A percentile compares a stretch with the other conserved stretches of the same genome.
Conservation (phyloP, 345 rosid genomes). For the Cardamine occulta region DNA sequence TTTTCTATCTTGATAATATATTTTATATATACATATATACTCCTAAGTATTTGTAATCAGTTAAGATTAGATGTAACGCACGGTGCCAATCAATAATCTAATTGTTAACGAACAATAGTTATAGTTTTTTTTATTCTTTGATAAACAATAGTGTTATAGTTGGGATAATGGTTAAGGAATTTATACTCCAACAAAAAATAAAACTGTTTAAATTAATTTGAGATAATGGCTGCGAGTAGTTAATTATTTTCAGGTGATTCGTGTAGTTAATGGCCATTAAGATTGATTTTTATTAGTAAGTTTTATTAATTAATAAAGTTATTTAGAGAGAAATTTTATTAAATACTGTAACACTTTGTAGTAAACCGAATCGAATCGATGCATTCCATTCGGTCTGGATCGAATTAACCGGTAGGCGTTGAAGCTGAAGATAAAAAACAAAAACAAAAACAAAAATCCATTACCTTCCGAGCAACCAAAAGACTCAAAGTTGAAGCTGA, state of each 20-base stretch:
- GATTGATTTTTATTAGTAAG: too few relatives aligned
- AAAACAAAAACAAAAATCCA: not conserved
- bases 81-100: not conserved
- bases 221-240: constrained; percentile 10
- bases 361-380: not conserved
- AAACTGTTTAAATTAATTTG: constrained; percentile 8
- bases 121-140: too few relatives aligned
- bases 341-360: not conserved
- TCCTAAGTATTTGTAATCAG: not conserved
- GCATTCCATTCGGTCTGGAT: not conserved
- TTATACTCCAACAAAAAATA: not conserved
- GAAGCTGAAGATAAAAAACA: too few relatives aligned
- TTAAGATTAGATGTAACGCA: constrained; percentile 19
- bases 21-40: too few relatives aligned
- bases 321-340: not conserved
- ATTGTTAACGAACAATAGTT: not conserved
- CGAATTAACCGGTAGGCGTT: not conserved
- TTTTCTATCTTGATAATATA: too few relatives aligned
- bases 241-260: constrained; percentile 20
- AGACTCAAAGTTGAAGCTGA: not conserved
- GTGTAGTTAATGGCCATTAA: not conserved
- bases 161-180: constrained; percentile 3
- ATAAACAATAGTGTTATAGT: too few relatives aligned
- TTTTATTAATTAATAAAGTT: not conserved
- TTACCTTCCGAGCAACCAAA: constrained; percentile 2